Conservation (phyloP, 1,284 basidiomycete species). For the Papiliotrema laurentii region DNA sequence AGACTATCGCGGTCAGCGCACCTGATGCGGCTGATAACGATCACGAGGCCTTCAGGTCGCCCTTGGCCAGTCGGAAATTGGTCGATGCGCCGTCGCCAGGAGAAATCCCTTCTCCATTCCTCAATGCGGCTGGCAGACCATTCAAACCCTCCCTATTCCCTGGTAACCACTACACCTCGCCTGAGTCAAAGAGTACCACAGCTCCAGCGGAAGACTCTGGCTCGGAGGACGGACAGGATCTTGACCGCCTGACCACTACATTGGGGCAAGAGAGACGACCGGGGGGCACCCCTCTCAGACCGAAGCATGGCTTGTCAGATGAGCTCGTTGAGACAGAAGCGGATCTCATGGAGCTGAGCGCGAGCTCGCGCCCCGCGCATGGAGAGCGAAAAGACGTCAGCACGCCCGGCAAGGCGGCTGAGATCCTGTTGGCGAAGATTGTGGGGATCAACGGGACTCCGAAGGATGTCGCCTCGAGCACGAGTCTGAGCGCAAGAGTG, state of each 20-base stretch:
- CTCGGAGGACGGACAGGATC: neutral
- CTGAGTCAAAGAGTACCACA: neutral
- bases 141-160: neutral
- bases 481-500: neutral
- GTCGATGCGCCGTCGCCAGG: neutral
- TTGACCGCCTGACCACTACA: neutral
- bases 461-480: neutral
- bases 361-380: neutral
- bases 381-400: conserved; percentile 4
- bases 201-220: neutral
- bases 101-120: neutral
- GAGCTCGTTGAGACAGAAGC: neutral
- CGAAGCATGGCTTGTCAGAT: neutral
- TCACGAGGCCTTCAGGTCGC: neutral
- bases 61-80: neutral
- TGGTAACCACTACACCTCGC: neutral
- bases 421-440: conserved; percentile 2
- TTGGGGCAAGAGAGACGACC: neutral
- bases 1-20: too few species aligned
- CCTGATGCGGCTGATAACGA: too few species aligned
- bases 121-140: neutral
- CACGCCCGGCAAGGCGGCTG: conserved; percentile 2
- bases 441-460: neutral
- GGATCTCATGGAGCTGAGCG: conserved; percentile 3
- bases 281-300: neutral